Conservation (phyloP, 2,329 filamentous ascomycete species). For the Paracoccidioides brasiliensis region DNA sequence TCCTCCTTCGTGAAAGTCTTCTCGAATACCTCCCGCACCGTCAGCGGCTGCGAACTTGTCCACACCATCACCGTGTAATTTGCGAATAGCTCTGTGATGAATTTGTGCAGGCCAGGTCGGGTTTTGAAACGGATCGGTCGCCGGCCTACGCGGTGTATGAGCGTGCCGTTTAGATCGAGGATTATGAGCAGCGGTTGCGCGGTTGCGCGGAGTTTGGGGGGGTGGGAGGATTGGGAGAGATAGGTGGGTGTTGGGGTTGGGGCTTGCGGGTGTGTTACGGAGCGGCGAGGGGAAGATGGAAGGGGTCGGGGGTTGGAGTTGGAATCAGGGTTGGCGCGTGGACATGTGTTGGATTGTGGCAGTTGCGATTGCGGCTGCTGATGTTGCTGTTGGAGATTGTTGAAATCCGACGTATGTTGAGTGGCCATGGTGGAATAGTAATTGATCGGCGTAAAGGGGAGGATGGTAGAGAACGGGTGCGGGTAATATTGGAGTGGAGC, state of each 20-base stretch:
- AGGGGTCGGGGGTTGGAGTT: neutral
- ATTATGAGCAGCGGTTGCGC: constrained; percentile 63
- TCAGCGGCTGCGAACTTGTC: constrained; percentile 68
- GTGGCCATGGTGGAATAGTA: neutral
- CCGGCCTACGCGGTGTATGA: constrained; percentile 56
- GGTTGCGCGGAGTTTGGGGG: constrained; percentile 29
- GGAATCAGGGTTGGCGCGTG: neutral
- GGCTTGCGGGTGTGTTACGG: constrained; percentile 26
- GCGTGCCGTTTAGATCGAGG: constrained; percentile 85
- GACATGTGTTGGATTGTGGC: too few species aligned
- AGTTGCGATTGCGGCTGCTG: neutral
- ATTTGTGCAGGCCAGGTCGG: constrained; percentile 54
- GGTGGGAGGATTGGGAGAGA: constrained; percentile 39
- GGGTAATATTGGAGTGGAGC: neutral
- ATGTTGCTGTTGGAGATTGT: neutral
- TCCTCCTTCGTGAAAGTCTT: constrained; percentile 46
- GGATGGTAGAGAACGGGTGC: neutral
- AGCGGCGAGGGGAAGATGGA: neutral
- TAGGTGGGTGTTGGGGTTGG: constrained; percentile 51
- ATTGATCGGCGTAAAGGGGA: constrained; percentile 3
- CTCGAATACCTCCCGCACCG: constrained; percentile 49
- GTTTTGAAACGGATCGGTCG: constrained; percentile 44
- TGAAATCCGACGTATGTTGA: neutral
- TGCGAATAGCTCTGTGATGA: constrained; percentile 60
- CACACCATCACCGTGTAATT: constrained; percentile 76